phyloP scores from a whole-genome alignment of 139 green algal species.

The Diplosphaera chodatii region DNA sequence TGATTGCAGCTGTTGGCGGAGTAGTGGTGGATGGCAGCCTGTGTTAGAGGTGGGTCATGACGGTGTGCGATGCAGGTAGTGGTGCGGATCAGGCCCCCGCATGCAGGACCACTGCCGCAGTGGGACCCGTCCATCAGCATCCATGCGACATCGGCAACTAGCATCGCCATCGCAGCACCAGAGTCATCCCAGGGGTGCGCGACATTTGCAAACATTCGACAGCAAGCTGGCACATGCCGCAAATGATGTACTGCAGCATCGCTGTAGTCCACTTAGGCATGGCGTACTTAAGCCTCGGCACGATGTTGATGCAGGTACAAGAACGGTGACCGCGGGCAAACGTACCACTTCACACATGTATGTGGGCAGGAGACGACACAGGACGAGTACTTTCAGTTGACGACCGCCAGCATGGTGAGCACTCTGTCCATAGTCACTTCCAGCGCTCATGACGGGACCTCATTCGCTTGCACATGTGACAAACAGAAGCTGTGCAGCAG shows the following conservation, averaged over 20 bases:
- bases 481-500: too few relatives aligned
- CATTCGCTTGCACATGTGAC: too few relatives aligned
- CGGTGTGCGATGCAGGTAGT: constrained; percentile 48
- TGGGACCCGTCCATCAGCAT: constrained; percentile 38
- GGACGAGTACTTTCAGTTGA: constrained; percentile 35
- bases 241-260: too few relatives aligned
- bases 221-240: too few relatives aligned
- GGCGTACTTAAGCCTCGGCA: too few relatives aligned
- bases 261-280: too few relatives aligned
- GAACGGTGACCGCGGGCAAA: constrained; percentile 41
- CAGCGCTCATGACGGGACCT: too few relatives aligned
- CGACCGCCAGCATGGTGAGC: constrained; percentile 35
- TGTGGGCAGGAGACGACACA: constrained; percentile 43
- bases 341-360: constrained; percentile 55
- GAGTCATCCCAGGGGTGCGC: constrained; percentile 21
- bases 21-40: too few relatives aligned
- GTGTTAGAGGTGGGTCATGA: too few relatives aligned
- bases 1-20: background rate
- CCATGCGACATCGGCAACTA: constrained; percentile 30
- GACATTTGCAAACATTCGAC: too few relatives aligned
- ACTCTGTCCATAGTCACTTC: too few relatives aligned
- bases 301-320: too few relatives aligned
- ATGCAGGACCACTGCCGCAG: constrained; percentile 4
- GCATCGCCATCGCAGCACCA: constrained; percentile 41
- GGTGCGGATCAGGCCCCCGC: constrained; percentile 40